Evolutionary conservation across 495 filamentous ascomycete species (phyloP).

Genomic region (Xylaria sp.): DNA sequence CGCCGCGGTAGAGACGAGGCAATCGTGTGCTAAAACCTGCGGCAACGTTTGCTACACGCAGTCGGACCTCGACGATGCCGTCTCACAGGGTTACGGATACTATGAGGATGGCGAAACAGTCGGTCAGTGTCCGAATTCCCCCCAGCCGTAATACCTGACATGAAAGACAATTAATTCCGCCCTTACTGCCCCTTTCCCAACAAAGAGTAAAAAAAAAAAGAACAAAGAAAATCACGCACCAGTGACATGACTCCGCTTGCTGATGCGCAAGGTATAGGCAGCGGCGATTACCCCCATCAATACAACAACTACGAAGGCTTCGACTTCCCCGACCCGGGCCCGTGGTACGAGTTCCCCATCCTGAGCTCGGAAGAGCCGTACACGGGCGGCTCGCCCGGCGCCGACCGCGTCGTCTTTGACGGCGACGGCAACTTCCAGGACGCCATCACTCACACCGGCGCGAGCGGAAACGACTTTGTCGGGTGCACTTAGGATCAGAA

Average conservation of each 20-base stretch:
- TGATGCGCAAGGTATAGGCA: conserved; percentile 27
- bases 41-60: conserved; percentile 48
- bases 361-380: conserved; percentile 60
- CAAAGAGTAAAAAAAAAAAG: neutral
- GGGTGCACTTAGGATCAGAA: conserved; percentile 48
- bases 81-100: conserved; percentile 57
- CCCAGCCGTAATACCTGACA: neutral
- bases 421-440: conserved; percentile 56
- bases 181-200: neutral
- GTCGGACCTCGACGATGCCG: conserved; percentile 55
- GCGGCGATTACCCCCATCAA: conserved; percentile 68
- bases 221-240: neutral
- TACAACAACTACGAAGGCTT: conserved; percentile 81
- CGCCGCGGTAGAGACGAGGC: conserved; percentile 38
- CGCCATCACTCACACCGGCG: conserved; percentile 73
- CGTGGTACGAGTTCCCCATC: conserved; percentile 79
- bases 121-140: conserved; percentile 39
- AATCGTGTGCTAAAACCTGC: conserved; percentile 47
- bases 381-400: conserved; percentile 68
- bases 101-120: conserved; percentile 54
- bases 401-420: conserved; percentile 77
- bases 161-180: neutral
- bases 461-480: conserved; percentile 70
- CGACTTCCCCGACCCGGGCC: conserved; percentile 59
- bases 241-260: neutral